These are phyloP conservation scores for Oryza officinalis DNA, from an alignment of 176 grass and related monocot genomes.

Conservation along the genomic window DNA sequence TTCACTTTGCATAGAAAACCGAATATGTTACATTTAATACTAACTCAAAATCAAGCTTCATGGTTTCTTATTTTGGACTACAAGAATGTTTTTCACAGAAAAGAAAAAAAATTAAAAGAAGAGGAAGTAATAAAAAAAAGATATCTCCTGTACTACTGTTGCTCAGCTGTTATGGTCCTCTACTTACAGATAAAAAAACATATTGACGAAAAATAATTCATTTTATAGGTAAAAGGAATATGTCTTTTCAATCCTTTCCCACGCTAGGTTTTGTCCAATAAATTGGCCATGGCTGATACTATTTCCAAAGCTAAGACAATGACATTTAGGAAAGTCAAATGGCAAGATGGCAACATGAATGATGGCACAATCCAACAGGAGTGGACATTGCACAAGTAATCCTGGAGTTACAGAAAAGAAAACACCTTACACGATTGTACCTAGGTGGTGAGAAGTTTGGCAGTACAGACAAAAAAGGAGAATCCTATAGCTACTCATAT, in stretches of 20 bases:
- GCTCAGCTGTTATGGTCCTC: not conserved
- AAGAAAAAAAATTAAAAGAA: not conserved
- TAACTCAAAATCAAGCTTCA: constrained; percentile 1
- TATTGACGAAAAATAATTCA: not conserved
- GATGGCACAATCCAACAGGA: not conserved
- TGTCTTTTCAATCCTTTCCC: not conserved
- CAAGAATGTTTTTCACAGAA: not conserved
- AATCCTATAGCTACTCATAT: not conserved
- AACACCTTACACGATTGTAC: not conserved
- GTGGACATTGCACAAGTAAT: not conserved
- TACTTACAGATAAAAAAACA: not conserved
- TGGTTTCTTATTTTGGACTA: not conserved
- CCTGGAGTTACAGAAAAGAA: not conserved
- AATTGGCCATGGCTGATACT: not conserved
- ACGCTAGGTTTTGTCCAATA: not conserved
- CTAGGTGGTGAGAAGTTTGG: not conserved
- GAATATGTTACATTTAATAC: not conserved
- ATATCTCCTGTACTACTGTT: not conserved
- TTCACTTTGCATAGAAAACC: not conserved
- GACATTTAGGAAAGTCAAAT: constrained; percentile 1
- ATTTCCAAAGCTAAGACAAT: constrained; percentile 6
- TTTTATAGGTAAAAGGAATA: constrained; percentile 8
- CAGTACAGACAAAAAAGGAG: constrained; percentile 8
- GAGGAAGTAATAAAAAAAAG: not conserved
- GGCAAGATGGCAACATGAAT: not conserved